Evolutionary conservation across 2,329 filamentous ascomycete species (phyloP), one percentile per base, ranked within the genome.

Genomic region (Aspergillus sp.): DNA sequence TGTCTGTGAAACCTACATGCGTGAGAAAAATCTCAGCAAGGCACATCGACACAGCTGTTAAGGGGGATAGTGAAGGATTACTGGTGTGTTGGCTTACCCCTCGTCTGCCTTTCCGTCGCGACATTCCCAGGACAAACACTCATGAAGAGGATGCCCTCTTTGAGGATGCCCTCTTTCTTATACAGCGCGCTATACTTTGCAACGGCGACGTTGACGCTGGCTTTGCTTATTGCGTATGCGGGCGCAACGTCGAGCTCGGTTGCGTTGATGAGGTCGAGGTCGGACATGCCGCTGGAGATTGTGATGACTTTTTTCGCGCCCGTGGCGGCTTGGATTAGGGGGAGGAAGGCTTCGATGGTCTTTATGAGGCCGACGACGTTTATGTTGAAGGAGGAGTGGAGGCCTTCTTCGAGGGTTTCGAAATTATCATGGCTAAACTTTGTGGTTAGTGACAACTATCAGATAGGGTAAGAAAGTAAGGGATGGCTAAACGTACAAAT

Each of bases 251-350:
- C 69, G 48, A 86, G 64, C 0, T 76, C 74, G 19, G 64, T 69
- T 0, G 80, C 55, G 11, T 73, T 75, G 54, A 74, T 77, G 1
- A 84, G 56, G 2, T 83, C 79, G 0, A 75, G n/a, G 61, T 87
- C 84, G 0, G 80, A 81, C 50, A 79, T 58, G 25, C 83, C 84
- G 0, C 71, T 81, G 8, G 81, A 79, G n/a, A 88, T 78, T 13
- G 77, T 66, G 23, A 84, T 77, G n/a, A 85, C 75, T 67, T 88
- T 88, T 72, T 87, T 88, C 15, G 63, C 67, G 0, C 72, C 85
- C 81, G 51, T 83, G 81, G 1, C 77, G 71, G 30, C 31, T 38
- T 38, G 31, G 6, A 89, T 72, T 0, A 87, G 76, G 0, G 86
- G 85, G 0, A 84, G 49, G 68, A 85, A 87, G 2, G 81, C 64